A percentile compares a stretch with the other conserved stretches of the same genome.
Evolutionary conservation across 495 filamentous ascomycete genomes (phyloP).

Genomic region (Penicillium crystallinum): DNA sequence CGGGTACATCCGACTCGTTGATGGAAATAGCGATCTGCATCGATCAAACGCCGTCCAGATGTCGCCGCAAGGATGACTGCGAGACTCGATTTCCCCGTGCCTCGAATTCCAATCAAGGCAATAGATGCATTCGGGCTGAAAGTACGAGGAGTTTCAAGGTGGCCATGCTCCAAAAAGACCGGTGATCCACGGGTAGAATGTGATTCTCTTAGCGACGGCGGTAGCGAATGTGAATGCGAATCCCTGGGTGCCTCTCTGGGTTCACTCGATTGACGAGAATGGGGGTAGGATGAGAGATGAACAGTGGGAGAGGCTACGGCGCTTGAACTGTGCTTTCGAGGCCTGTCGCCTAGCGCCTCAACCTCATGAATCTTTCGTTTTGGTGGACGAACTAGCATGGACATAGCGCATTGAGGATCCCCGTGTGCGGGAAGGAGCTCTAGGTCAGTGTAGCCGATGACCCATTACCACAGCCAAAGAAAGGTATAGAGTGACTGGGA

Average conservation of each 20-base stretch:
- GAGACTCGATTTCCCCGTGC: constrained; percentile 71
- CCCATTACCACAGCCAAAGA: constrained; percentile 10
- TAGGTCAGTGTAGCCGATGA: constrained; percentile 5
- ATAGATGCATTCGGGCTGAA: constrained; percentile 64
- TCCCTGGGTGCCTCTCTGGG: constrained; percentile 20
- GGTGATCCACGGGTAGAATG: constrained; percentile 33
- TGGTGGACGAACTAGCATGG: constrained; percentile 32
- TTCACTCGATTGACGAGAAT: constrained; percentile 21
- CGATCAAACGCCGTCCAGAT: constrained; percentile 63
- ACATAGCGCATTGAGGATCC: constrained; percentile 23
- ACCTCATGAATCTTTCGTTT: constrained; percentile 35
- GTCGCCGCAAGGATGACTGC: constrained; percentile 72
- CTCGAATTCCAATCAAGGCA: constrained; percentile 68
- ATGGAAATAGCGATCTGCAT: constrained; percentile 66
- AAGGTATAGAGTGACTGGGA: not conserved
- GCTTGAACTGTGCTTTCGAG: constrained; percentile 15
- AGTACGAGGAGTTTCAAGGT: constrained; percentile 25
- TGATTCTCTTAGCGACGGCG: constrained; percentile 24
- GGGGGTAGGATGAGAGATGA: not conserved
- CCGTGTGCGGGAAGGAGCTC: not conserved
- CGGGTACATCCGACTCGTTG: constrained; percentile 59
- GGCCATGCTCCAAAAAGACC: constrained; percentile 23
- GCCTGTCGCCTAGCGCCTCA: constrained; percentile 23
- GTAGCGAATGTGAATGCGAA: constrained; percentile 7
- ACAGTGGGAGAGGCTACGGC: not conserved